Conservation (phyloP, 2,329 filamentous ascomycete genomes). For the Sclerotinia sclerotiorum region DNA sequence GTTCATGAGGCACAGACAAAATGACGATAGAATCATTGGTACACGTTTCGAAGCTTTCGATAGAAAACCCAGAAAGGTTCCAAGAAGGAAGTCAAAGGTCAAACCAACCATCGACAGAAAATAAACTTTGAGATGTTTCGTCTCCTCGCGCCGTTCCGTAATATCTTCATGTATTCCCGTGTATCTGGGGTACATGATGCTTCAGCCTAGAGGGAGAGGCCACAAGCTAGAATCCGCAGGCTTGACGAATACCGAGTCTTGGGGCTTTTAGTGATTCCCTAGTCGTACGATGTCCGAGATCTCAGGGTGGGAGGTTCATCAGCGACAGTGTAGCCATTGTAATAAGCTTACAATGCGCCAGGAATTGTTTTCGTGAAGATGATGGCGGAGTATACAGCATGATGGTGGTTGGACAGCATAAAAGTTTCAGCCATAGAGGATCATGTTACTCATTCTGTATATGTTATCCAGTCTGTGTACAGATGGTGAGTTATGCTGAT, state of each 20-base stretch:
- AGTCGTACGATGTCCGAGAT: background rate
- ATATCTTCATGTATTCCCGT: background rate
- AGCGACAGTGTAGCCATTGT: background rate
- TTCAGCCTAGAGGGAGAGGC: background rate
- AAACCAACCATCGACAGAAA: background rate
- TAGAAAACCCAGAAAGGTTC: background rate
- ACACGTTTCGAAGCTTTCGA: background rate
- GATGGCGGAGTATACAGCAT: background rate
- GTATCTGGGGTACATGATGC: conserved; percentile 16
- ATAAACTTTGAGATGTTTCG: background rate
- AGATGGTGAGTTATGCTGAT: background rate
- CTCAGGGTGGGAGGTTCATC: background rate
- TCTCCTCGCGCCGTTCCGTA: background rate
- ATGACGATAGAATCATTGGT: background rate
- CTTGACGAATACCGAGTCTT: conserved; percentile 19
- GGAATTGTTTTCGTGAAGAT: background rate
- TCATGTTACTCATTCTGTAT: conserved; percentile 4
- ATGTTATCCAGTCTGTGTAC: background rate
- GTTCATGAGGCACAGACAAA: background rate
- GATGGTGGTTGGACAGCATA: conserved; percentile 6
- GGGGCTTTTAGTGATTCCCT: background rate
- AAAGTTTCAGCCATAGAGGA: conserved; percentile 7
- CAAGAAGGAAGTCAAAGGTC: background rate
- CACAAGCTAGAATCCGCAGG: background rate
- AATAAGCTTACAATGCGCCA: conserved; percentile 13